Evolutionary conservation across 139 green algal species (phyloP).

Genomic region (Chlamydomonas sp.): DNA sequence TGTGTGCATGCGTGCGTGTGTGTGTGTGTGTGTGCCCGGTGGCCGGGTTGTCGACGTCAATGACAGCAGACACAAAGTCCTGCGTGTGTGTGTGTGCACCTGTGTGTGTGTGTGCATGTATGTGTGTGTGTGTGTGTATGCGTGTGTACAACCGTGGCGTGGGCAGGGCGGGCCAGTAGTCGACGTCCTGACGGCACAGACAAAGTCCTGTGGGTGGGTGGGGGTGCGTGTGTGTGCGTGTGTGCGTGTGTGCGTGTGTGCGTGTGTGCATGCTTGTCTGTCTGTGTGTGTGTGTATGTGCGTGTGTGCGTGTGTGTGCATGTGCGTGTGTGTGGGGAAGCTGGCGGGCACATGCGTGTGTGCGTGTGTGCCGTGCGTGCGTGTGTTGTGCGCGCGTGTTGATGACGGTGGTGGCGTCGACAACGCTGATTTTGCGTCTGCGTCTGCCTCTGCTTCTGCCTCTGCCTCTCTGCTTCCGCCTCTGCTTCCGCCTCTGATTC

Average conservation of each 20-base stretch:
- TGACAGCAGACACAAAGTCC: slow-evolving; percentile 88
- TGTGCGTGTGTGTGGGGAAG: no score
- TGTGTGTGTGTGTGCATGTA: neutral
- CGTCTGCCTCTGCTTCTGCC: no score
- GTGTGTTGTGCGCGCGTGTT: no score
- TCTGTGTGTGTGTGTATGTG: neutral
- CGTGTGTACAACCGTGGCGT: no score
- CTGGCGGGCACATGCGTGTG: no score
- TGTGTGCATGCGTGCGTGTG: neutral
- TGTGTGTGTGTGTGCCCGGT: slow-evolving; percentile 73
- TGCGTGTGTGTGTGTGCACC: slow-evolving; percentile 27
- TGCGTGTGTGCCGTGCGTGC: no score
- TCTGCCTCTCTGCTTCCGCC: no score
- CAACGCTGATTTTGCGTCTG: no score
- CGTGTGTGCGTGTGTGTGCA: no score
- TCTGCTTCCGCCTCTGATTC: no score
- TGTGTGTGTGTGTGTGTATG: neutral
- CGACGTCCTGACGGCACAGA: slow-evolving; percentile 92
- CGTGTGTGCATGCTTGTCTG: neutral
- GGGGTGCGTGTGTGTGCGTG: neutral
- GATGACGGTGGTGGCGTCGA: no score
- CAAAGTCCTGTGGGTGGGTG: slow-evolving; percentile 87
- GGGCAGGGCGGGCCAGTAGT: slow-evolving; percentile 93
- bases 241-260: neutral
- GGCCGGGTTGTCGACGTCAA: slow-evolving; percentile 97